Evolutionary conservation across 257 asterid genomes (phyloP).

Genomic region (Jacaranda mimosifolia): DNA sequence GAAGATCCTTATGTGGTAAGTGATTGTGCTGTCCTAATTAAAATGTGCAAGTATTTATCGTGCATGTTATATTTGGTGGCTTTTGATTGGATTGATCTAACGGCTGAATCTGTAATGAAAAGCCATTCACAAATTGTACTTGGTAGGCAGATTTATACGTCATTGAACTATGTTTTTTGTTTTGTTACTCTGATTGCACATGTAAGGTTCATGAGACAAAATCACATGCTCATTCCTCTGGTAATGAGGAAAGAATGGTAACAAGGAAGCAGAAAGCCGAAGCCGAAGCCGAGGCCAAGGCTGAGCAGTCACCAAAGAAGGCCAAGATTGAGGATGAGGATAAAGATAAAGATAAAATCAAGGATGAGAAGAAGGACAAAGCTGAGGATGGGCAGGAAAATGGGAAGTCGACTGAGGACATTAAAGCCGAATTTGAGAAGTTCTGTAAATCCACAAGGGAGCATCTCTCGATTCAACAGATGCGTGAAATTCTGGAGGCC

Average conservation of each 20-base stretch:
- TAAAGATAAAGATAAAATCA: not conserved
- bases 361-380: slow-evolving; percentile 1
- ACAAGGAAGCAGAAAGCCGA: slow-evolving; percentile 88
- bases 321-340: slow-evolving; percentile 49
- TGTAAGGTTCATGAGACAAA: slow-evolving; percentile 68
- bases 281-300: slow-evolving; percentile 49
- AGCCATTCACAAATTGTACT: not conserved
- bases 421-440: slow-evolving; percentile 62
- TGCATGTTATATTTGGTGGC: too few species aligned
- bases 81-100: not conserved
- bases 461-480: slow-evolving; percentile 72
- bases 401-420: slow-evolving; percentile 49
- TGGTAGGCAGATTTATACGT: not conserved
- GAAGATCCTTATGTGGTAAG: too few species aligned
- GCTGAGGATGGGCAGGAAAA: slow-evolving; percentile 34
- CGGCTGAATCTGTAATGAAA: not conserved
- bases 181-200: not conserved
- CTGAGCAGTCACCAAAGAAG: slow-evolving; percentile 64
- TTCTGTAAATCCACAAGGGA: slow-evolving; percentile 71
- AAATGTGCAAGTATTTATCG: too few species aligned
- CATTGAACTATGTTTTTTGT: not conserved
- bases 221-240: slow-evolving; percentile 52
- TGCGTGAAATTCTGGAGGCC: slow-evolving; percentile 77
- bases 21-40: too few species aligned
- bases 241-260: slow-evolving; percentile 61